phyloP scores from a whole-genome alignment of 371 early-diverging fungal genomes.

The Phascolomyces articulosus region DNA sequence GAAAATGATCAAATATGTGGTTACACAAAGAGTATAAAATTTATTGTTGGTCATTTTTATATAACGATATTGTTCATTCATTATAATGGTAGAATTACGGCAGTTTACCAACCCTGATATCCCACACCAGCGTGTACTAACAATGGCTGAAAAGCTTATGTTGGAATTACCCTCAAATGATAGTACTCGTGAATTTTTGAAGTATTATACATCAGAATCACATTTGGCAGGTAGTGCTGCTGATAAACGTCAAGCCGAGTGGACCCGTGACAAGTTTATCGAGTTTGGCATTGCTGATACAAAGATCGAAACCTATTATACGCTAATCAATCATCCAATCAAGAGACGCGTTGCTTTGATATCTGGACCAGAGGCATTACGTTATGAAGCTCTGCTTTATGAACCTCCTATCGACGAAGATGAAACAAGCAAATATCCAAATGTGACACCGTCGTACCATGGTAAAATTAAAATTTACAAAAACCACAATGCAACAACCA shows the following conservation, averaged over 20 bases:
- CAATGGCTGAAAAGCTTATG: conserved; percentile 13
- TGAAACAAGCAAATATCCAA: conserved; percentile 48
- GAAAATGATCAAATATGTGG: too few relatives aligned
- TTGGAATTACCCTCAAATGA: conserved; percentile 19
- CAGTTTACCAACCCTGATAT: too few relatives aligned
- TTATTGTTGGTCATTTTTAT: too few relatives aligned
- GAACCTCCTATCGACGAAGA: conserved; percentile 65
- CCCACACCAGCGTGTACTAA: neutral
- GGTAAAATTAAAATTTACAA: conserved; percentile 23
- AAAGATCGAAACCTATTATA: conserved; percentile 59
- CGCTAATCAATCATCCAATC: conserved; percentile 60
- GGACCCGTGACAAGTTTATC: conserved; percentile 56
- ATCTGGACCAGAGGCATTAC: conserved; percentile 44
- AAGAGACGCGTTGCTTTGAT: conserved; percentile 56
- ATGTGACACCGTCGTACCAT: conserved; percentile 65
- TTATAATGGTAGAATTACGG: too few relatives aligned
- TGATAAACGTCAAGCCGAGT: conserved; percentile 51
- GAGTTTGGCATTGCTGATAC: conserved; percentile 56
- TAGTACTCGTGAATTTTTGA: conserved; percentile 36
- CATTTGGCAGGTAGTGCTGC: conserved; percentile 52
- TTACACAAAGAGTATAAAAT: too few relatives aligned
- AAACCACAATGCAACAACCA: too few relatives aligned
- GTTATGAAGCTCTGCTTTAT: conserved; percentile 53
- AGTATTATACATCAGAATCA: conserved; percentile 53
- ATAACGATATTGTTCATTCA: too few relatives aligned